Evolutionary conservation across 148 eudicot species (phyloP), one percentile per base, ranked within the genome.

Genomic region (Vaccinium corymbosum): DNA sequence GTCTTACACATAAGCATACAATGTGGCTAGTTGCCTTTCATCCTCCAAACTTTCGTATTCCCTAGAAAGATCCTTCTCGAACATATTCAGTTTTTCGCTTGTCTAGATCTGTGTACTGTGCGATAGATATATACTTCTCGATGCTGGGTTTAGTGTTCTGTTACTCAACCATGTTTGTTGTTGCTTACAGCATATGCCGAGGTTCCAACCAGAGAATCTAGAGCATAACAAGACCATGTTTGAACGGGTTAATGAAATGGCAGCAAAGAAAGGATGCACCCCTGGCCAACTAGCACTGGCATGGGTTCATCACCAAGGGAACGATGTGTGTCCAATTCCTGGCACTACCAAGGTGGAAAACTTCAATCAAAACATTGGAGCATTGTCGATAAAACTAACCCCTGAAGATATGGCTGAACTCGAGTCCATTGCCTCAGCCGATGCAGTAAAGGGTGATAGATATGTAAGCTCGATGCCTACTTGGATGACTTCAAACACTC

Each of bases 291-390:
- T 83, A 46, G 85, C 85, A 0, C n/a, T 83, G 32, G 85, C 85
- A 46, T 83, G 85, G 85, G 80, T 83, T 17, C 85, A 76, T 59
- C 85, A 83, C 56, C 84, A 74, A 38, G 84, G 84, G 27, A 27
- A 27, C 27, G 27, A 27, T 52, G 84, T 83, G 68, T 73, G 80
- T 35, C 85, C 85, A 0, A 83, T 83, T 25, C 85, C 85, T 11
- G 81, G 85, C 52, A 83, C 85, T 2, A 74, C 84, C 80, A 74
- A 75, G 72, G 14, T 74, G 13, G 74, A 76, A 52, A 83, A 83
- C 48, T 76, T 83, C 46, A 48, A 83, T 25, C 80, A 76, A 48
- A 83, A 83, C 68, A 72, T 83, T 20, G 73, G 81, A 72, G 81
- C 80, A 13, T 59, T 83, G 79, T 75, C 81, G 0, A 25, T 83